Base-by-base conservation (phyloP, 2,329 filamentous ascomycete genomes). In the Cladosporium cucumerinum region DNA sequence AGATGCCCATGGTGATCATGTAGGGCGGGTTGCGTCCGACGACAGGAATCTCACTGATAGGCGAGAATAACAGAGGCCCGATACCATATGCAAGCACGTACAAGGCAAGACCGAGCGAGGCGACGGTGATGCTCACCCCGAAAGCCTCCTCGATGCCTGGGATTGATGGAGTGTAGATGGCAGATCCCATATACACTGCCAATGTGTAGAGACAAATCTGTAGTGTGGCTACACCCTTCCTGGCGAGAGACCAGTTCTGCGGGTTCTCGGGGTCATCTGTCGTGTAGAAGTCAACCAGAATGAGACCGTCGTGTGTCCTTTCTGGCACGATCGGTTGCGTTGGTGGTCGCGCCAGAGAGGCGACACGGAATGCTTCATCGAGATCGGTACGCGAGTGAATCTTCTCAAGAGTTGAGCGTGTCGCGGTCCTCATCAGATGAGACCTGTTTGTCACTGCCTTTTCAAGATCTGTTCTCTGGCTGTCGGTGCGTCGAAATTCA, bases 21-120 rank as follows among this genome's bases (percentile, higher is more conserved):
- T 92, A 92, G 6, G 89, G 84, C 0, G 86, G 85, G 70, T 88
- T 91, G 7, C 89, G 82, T 2, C 89, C 89, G 59, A 91, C 83
- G 54, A 82, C 73, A 0, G 89, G 87, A 25, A 91, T 85, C 76
- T 92, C 89, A 57, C 82, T 85, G 49, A 91, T 75, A 0, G 89
- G 89, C 0, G 86, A 86, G 76, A 86, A 90, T 26, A 91, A 67
- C 28, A 91, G 75, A 0, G 88, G 88, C 0, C 88, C 88, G 18
- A 87, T 76, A 14, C 88, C 87, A 67, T 81, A 87, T 1, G 85
- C 87, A 0, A 88, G 76, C 1, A 89, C 86, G 71, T 88, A 89
- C 65, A 89, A 81, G 0, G 86, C 82, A 5, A 89, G 79, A 0
- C 86, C 86, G 0, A 89, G 78, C 0, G 83, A 82, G 2, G 85